Conservation (phyloP, 768 basidiomycete genomes). For the Ephemerocybe angulata region DNA sequence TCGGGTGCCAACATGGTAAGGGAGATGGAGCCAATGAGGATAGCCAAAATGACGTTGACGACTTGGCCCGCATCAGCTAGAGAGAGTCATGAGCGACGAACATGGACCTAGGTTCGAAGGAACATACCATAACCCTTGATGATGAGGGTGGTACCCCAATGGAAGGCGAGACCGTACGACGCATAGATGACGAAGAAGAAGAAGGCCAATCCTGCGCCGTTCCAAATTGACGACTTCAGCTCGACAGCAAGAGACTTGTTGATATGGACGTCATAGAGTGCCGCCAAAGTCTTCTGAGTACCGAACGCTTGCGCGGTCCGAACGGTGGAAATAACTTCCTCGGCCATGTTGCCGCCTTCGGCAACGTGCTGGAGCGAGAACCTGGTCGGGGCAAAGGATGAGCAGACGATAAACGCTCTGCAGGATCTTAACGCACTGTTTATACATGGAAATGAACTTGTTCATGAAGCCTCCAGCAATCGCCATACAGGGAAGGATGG, state of each 20-base stretch:
- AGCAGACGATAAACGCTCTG: neutral
- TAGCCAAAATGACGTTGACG: constrained; percentile 71
- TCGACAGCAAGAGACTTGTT: constrained; percentile 42
- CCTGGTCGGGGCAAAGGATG: constrained; percentile 25
- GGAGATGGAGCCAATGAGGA: constrained; percentile 82
- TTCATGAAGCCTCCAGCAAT: constrained; percentile 62
- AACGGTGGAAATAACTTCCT: constrained; percentile 80
- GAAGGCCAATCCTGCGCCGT: constrained; percentile 51
- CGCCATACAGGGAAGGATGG: constrained; percentile 70
- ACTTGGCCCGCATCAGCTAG: constrained; percentile 59
- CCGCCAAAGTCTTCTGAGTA: constrained; percentile 52
- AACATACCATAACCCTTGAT: constrained; percentile 42
- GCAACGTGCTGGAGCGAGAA: constrained; percentile 62
- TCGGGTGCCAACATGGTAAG: constrained; percentile 73
- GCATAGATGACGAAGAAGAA: constrained; percentile 76
- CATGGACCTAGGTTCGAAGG: neutral
- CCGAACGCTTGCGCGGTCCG: constrained; percentile 84
- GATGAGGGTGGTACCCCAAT: constrained; percentile 72
- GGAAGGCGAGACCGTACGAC: constrained; percentile 33
- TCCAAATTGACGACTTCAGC: constrained; percentile 44
- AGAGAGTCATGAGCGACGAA: constrained; percentile 1
- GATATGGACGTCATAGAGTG: constrained; percentile 57
- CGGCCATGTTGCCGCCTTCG: constrained; percentile 68
- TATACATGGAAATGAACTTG: constrained; percentile 47
- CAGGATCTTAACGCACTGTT: constrained; percentile 45